Base-by-base conservation (phyloP, 2,329 filamentous ascomycete genomes). In the Corynespora cassiicola region DNA sequence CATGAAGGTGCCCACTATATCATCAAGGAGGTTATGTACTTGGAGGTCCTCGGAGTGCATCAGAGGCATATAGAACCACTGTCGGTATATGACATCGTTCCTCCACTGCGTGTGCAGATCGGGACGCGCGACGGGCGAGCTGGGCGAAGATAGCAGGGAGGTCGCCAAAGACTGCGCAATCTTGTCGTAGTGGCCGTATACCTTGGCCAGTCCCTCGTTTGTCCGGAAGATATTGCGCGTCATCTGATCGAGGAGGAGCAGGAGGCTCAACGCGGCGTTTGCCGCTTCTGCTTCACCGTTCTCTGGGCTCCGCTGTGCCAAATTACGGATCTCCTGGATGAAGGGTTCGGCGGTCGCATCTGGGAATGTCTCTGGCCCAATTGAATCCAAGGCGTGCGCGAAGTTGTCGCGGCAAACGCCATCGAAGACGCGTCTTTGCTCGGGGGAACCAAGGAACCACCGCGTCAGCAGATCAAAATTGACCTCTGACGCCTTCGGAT, bases 201-300 rank as follows among this genome's bases (percentile, higher is more conserved):
- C 71, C 2, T 76, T 46, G 0, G 70, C 60, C 16, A 79, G 63
- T 0, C 69, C 65, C 0, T 55, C 48, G 6, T 53, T 52, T 0
- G 71, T 75, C 10, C 84, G 80, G 64, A 78, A 82, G 47, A 80
- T 73, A 55, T 86, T 85, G 2, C 84, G 76, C 0, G 82, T 73
- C 26, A 86, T 71, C 54, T 86, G 83, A 46, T 86, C 84, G 2
- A 86, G 72, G 2, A 86, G 70, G 2, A 86, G 50, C 5, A 82
- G 52, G 0, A 85, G 58, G 28, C 73, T 71, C 2, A 86, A 65
- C 9, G 72, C 58, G 4, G 63, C 67, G 31, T 66, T 64, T 1
- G 65, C 67, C 2, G 47, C 58, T 20, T 56, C 42, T 28, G 50
- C 47, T 9, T 53, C 53, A 15, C 62, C 47, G 7, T 46, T 35